A percentile compares a stretch with the other conserved stretches of the same genome.
Evolutionary conservation across 2,329 filamentous ascomycete genomes (phyloP).

Genomic region (Huntiella omanensis): DNA sequence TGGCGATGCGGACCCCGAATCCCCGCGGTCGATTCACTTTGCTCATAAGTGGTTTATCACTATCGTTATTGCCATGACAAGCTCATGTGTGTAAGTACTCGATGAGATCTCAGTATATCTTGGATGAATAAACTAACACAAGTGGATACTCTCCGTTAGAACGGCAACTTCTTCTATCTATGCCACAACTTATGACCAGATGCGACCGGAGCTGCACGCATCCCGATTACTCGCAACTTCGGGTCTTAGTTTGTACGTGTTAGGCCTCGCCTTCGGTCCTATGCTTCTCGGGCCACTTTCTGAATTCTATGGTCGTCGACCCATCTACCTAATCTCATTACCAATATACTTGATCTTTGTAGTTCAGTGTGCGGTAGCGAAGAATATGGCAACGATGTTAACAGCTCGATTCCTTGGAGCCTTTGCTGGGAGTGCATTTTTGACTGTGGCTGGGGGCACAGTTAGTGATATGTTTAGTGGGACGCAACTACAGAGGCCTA

Average conservation of each 20-base stretch:
- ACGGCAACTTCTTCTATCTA: constrained; percentile 82
- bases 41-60: constrained; percentile 66
- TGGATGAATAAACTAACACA: background rate
- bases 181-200: constrained; percentile 60
- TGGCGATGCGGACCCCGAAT: constrained; percentile 49
- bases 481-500: constrained; percentile 54
- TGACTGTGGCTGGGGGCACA: constrained; percentile 65
- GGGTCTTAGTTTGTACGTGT: constrained; percentile 66
- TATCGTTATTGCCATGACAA: constrained; percentile 51
- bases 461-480: constrained; percentile 62
- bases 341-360: constrained; percentile 59
- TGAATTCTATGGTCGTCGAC: constrained; percentile 66
- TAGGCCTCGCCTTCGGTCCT: constrained; percentile 49
- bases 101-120: too few relatives aligned
- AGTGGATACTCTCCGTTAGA: constrained; percentile 22
- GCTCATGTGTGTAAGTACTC: constrained; percentile 60
- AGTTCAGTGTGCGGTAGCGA: constrained; percentile 63
- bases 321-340: constrained; percentile 63
- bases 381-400: constrained; percentile 65
- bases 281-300: constrained; percentile 45
- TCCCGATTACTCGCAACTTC: constrained; percentile 57
- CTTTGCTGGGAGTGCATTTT: constrained; percentile 47
- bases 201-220: constrained; percentile 54
- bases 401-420: constrained; percentile 62
- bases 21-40: constrained; percentile 49